Evolutionary conservation across 2,329 filamentous ascomycete species (phyloP).

Genomic region (Penicillium sp.): DNA sequence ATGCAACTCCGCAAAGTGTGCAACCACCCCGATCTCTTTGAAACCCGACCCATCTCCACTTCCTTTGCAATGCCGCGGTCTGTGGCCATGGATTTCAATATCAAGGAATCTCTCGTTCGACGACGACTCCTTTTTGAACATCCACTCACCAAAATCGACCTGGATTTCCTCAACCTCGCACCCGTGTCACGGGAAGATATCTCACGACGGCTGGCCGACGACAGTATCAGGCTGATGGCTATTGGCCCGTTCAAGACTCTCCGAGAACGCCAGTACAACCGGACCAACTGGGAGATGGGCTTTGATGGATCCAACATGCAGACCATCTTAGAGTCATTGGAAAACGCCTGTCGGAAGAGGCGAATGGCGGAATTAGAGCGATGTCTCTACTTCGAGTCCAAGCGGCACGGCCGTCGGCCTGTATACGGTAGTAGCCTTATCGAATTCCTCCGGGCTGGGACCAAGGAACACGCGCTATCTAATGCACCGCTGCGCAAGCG

Average conservation of each 20-base stretch:
- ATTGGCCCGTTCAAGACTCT: constrained; percentile 69
- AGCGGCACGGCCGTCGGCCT: constrained; percentile 76
- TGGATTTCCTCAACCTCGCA: constrained; percentile 76
- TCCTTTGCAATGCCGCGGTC: constrained; percentile 90
- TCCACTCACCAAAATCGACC: constrained; percentile 64
- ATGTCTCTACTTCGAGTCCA: constrained; percentile 74
- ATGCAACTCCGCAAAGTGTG: constrained; percentile 98
- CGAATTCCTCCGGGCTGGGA: constrained; percentile 67
- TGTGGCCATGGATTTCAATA: constrained; percentile 70
- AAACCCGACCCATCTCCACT: constrained; percentile 93
- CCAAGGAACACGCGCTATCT: constrained; percentile 59
- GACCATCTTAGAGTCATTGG: constrained; percentile 70
- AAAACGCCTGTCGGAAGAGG: constrained; percentile 67
- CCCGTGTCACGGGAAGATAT: constrained; percentile 69
- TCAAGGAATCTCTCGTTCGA: constrained; percentile 69
- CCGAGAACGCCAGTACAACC: constrained; percentile 65
- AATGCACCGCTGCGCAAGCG: constrained; percentile 61
- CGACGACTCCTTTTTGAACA: constrained; percentile 62
- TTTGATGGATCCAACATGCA: constrained; percentile 67
- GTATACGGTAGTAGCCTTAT: constrained; percentile 79
- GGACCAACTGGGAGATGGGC: constrained; percentile 55
- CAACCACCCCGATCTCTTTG: constrained; percentile 96
- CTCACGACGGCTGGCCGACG: constrained; percentile 53
- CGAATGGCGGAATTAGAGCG: constrained; percentile 77
- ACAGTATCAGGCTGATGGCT: constrained; percentile 66